These are phyloP conservation scores for Larix kaempferi DNA, from an alignment of 75 land plant species.

Conservation along the genomic window DNA sequence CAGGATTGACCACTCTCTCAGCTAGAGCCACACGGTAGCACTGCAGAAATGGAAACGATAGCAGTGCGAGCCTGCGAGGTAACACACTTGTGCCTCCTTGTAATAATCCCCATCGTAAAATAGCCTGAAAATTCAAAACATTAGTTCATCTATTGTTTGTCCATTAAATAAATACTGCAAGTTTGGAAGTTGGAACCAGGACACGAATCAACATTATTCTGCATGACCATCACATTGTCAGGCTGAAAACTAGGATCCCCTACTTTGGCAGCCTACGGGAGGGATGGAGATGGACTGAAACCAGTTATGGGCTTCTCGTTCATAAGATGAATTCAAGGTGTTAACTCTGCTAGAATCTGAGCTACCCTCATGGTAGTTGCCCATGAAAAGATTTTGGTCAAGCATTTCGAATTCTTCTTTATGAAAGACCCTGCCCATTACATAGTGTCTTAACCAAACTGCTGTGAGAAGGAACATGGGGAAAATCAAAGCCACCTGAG, in stretches of 20 bases:
- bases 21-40: no score
- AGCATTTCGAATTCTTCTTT: background rate
- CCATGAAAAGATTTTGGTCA: background rate
- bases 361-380: background rate
- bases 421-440: conserved; percentile 2
- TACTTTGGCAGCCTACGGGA: background rate
- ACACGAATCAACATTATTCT: no score
- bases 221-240: no score
- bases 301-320: background rate
- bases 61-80: no score
- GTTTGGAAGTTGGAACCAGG: no score
- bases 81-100: no score
- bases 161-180: no score
- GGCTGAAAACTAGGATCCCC: background rate
- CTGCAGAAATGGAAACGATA: no score
- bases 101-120: no score
- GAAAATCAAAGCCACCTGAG: conserved; percentile 5
- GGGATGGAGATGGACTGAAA: background rate
- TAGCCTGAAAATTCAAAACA: no score
- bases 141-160: no score
- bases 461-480: conserved; percentile 9
- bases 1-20: no score
- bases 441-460: conserved; percentile 7
- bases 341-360: background rate
- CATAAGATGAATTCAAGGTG: background rate